Evolutionary conservation across 1,284 basidiomycete genomes (phyloP), one percentile per base, ranked within the genome.

Genomic region (Ustilago hordei): DNA sequence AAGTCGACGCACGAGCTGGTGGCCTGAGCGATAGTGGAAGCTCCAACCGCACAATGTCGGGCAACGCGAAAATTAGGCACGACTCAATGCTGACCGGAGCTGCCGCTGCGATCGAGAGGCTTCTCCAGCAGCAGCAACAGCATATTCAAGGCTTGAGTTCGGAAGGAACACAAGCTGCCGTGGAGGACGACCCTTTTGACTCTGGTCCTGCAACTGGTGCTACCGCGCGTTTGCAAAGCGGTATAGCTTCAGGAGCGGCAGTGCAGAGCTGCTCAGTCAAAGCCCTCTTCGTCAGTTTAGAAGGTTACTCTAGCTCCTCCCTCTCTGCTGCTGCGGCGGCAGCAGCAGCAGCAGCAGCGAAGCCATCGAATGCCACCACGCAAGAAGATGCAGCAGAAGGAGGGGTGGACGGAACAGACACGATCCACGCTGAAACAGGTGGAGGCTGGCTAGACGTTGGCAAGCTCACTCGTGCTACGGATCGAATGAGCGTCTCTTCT

Each of bases 361-460:
- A 45, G n/a, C 48, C 35, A 38, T 11, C 59, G 15, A 12, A 54
- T 9, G 39, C 50, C 1, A 11, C 9, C n/a, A 15, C 23, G n/a
- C 45, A 47, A 28, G 11, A n/a, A 8, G 39, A 28, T 3, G 7
- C 52, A 35, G 1, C 43, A 35, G 61, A 55, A 17, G 17, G 45
- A 35, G 55, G 43, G n/a, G 39, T n/a, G 17, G 58, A 68, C 13
- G 61, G 71, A 31, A 64, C 57, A 7, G 70, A 74, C 38, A 55
- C 64, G 4, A 56, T 56, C 28, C 56, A 63, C 32, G 67, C 60
- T 4, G 61, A 64, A 43, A 66, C 56, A 8, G 59, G 57, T 4
- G 78, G 70, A 4, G 75, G 80, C n/a, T 84, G 82, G 82, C 60
- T 84, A 11, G 82, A 84, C 50, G 82, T 81, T 1, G 80, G 68